phyloP scores from a whole-genome alignment of 1,284 basidiomycete genomes.

The Phylloporus gajari region DNA sequence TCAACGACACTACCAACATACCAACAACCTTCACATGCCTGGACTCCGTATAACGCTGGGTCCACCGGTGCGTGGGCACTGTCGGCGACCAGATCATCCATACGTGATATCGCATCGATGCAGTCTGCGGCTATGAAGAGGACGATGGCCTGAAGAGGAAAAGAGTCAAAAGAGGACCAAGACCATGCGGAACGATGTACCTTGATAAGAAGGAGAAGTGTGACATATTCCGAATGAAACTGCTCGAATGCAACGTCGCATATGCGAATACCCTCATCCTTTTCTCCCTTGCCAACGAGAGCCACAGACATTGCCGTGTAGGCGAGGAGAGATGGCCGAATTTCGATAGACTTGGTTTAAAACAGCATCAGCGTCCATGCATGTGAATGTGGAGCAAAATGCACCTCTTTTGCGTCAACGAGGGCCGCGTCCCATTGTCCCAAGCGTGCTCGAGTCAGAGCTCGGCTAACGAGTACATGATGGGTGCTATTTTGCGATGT shows the following conservation, averaged over 20 bases:
- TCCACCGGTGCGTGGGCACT: not conserved
- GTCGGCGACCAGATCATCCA: not conserved
- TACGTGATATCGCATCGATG: not conserved
- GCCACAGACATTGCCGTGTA: constrained; percentile 13
- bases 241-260: not conserved
- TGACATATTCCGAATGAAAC: not conserved
- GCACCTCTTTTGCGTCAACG: constrained; percentile 14
- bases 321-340: constrained; percentile 5
- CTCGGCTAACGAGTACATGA: constrained; percentile 11
- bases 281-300: not conserved
- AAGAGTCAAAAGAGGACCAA: not conserved
- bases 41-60: not conserved
- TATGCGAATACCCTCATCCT: not conserved
- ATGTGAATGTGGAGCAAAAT: not conserved
- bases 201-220: not conserved
- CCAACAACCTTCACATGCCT: not conserved
- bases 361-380: not conserved
- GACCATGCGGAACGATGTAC: not conserved
- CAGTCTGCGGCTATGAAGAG: not conserved
- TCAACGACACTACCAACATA: not conserved
- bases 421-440: constrained; percentile 4
- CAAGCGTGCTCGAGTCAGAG: constrained; percentile 10
- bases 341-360: constrained; percentile 6
- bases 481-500: not conserved
- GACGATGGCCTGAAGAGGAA: not conserved